Evolutionary conservation across 139 green algal genomes (phyloP), one percentile per base, ranked within the genome.

Genomic region (Asterochloris erici): DNA sequence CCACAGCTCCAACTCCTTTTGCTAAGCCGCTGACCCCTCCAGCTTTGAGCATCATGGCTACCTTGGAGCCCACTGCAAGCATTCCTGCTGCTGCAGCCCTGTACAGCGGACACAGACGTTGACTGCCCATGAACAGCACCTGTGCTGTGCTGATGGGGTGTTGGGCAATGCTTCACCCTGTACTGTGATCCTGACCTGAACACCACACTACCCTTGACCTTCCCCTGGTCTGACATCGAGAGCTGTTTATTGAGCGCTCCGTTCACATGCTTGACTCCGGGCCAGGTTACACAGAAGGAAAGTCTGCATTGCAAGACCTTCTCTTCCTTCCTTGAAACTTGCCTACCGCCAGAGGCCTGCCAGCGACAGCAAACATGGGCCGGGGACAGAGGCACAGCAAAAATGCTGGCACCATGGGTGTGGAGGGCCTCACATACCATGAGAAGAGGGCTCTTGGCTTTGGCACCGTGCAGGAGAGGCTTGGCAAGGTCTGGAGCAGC

Each of bases 331-430:
- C 19, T 71, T 24, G 19, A 9, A 9, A 9, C 66, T 71, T 71
- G 66, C 21, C 66, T 71, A 16, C 10, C 66, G 21, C 1, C 17
- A 71, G 21, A 71, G 17, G 17, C 10, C 19, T 24, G 21, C 17
- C 66, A 71, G 66, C 66, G 10, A 24, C 21, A 24, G 4, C 66
- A 79, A 66, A 14, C 60, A 96, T 93, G 88, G 92, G 92, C 19
- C 82, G 84, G 47, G 92, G 93, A 9, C 87, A 88, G 24, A 79
- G 91, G 11, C 95, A 98, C 83, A 93, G 85, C 81, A 98, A 98
- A 74, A 98, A 98, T 95, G 96, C 95, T 16, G 96, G 95, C 0
- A 89, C 88, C 24, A 97, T 97, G 91, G 95, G 95, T 61, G 84
- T 81, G 0, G 96, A 98, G 82, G 87, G 84, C 28, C 82, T 97